Evolutionary conservation across 371 early-diverging fungal species (phyloP).

Genomic region (Cokeromyces recurvatus): DNA sequence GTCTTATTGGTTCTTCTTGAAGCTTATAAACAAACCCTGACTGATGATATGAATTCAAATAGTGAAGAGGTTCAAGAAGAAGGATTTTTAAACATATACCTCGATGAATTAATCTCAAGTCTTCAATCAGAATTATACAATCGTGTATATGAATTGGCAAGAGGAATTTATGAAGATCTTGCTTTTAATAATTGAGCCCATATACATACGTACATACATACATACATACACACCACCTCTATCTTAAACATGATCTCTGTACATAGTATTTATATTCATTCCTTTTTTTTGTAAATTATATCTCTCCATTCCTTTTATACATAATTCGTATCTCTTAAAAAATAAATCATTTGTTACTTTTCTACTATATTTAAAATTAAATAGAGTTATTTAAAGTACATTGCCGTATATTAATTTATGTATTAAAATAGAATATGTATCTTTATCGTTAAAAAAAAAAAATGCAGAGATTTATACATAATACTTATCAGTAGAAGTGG

Average conservation of each 20-base stretch:
- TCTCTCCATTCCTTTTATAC: not conserved
- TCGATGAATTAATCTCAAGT: constrained; percentile 6
- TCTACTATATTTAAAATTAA: too few species aligned
- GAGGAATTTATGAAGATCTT: constrained; percentile 13
- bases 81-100: constrained; percentile 12
- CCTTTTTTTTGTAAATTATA: not conserved
- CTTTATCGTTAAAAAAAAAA: too few species aligned
- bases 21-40: not conserved
- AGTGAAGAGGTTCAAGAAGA: not conserved
- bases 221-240: too few species aligned
- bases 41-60: not conserved
- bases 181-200: constrained; percentile 4
- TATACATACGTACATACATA: too few species aligned
- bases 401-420: too few species aligned
- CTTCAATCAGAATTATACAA: constrained; percentile 13
- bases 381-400: too few species aligned
- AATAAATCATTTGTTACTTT: not conserved
- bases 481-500: too few species aligned
- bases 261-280: too few species aligned
- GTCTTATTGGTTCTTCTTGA: constrained; percentile 9
- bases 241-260: too few species aligned
- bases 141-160: constrained; percentile 12
- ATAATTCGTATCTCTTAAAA: too few species aligned
- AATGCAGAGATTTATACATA: too few species aligned
- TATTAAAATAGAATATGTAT: too few species aligned